Evolutionary conservation across 345 rosid species (phyloP).

Genomic region (Syzygium oleosum): DNA sequence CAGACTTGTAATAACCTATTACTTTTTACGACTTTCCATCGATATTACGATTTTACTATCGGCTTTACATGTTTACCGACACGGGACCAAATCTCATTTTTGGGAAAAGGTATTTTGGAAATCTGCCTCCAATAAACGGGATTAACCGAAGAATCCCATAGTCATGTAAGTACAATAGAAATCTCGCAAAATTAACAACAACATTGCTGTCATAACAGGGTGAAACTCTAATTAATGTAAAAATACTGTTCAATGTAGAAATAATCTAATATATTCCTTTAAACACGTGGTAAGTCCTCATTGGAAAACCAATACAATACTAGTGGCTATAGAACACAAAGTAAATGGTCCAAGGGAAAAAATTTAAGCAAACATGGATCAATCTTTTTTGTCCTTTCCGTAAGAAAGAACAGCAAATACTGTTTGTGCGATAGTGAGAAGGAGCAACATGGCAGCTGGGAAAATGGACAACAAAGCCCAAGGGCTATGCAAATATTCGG

Average conservation of each 20-base stretch:
- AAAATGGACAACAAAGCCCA: neutral
- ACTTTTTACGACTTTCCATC: too few relatives aligned
- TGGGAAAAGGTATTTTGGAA: too few relatives aligned
- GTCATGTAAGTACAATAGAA: neutral
- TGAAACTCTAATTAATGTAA: neutral
- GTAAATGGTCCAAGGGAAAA: neutral
- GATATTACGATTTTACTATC: accelerated
- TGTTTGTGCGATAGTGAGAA: neutral
- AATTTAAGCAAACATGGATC: neutral
- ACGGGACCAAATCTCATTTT: too few relatives aligned
- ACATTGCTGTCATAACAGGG: neutral
- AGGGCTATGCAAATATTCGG: neutral
- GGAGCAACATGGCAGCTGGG: neutral
- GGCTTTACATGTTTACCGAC: neutral
- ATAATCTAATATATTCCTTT: neutral
- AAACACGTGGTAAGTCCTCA: neutral
- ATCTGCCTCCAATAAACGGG: neutral
- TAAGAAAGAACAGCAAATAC: neutral
- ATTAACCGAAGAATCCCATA: neutral
- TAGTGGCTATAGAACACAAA: neutral
- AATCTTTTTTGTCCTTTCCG: neutral
- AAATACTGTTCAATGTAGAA: neutral
- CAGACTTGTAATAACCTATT: too few relatives aligned
- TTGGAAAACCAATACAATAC: neutral
- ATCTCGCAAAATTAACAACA: neutral